These are phyloP conservation scores for Astrothelium subdiscretum DNA, from an alignment of 495 filamentous ascomycete species.

Conservation along the genomic window DNA sequence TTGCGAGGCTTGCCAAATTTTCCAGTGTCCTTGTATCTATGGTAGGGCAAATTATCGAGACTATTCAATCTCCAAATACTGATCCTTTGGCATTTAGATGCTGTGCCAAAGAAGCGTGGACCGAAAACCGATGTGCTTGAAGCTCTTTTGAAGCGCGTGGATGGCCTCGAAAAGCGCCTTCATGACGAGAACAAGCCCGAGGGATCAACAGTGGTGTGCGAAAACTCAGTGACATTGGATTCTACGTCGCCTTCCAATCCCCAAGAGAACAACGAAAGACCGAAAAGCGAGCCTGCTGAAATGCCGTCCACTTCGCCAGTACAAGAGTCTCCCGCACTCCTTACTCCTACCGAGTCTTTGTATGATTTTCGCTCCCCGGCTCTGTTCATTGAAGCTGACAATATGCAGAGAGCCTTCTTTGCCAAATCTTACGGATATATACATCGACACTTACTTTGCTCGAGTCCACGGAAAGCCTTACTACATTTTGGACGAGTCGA, in stretches of 20 bases:
- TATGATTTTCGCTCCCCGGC: not conserved
- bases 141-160: slow-evolving; percentile 69
- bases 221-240: not conserved
- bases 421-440: not conserved
- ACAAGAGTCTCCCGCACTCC: not conserved
- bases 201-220: not conserved
- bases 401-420: not conserved
- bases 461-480: slow-evolving; percentile 70
- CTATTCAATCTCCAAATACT: not conserved
- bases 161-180: slow-evolving; percentile 67
- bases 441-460: slow-evolving; percentile 60
- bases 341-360: not conserved
- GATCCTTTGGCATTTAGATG: slow-evolving; percentile 40
- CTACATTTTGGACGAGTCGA: slow-evolving; percentile 61
- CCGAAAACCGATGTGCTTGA: slow-evolving; percentile 84
- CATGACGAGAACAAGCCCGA: slow-evolving; percentile 48
- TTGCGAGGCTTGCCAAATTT: slow-evolving; percentile 80
- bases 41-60: slow-evolving; percentile 39
- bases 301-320: not conserved
- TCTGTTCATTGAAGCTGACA: not conserved
- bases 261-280: not conserved
- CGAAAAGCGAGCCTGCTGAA: not conserved
- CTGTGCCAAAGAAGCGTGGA: slow-evolving; percentile 76
- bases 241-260: not conserved
- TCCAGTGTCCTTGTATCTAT: slow-evolving; percentile 79